Percentiles rank a stretch among this genome's conserved stretches.
phyloP scores from a whole-genome alignment of 2,329 filamentous ascomycete species.

The Exserohilum turcica region DNA sequence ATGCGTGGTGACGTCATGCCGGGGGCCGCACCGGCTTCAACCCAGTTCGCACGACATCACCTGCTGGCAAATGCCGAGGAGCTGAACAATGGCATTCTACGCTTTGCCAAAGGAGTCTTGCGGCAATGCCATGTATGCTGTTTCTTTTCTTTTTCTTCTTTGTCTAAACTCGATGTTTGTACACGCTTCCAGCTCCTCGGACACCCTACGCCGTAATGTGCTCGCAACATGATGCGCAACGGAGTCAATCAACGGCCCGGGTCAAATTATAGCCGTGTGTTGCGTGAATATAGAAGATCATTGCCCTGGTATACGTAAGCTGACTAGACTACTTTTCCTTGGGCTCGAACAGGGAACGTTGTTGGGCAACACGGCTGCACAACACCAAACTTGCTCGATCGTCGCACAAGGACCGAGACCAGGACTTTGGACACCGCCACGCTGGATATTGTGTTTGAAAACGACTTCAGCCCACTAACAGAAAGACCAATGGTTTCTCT shows the following conservation, averaged over 20 bases:
- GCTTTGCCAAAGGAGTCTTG: background rate
- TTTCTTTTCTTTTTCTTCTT: background rate
- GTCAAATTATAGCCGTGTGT: no score
- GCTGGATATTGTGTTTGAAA: background rate
- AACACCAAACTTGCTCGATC: conserved; percentile 43
- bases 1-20: conserved; percentile 15
- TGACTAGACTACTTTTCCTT: background rate
- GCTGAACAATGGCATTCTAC: background rate
- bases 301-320: background rate
- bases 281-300: no score
- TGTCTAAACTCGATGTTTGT: no score
- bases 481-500: background rate
- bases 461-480: background rate
- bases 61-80: background rate
- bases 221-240: no score
- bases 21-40: background rate
- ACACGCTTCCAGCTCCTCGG: no score
- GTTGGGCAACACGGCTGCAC: background rate
- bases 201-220: no score
- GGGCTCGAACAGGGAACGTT: background rate
- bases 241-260: no score
- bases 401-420: background rate
- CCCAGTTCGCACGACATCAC: conserved; percentile 1
- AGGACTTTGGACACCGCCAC: background rate
- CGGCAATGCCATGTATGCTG: background rate